These are phyloP conservation scores for Hamamelis virginiana DNA, from an alignment of 164 flowering plant species.

Conservation along the genomic window DNA sequence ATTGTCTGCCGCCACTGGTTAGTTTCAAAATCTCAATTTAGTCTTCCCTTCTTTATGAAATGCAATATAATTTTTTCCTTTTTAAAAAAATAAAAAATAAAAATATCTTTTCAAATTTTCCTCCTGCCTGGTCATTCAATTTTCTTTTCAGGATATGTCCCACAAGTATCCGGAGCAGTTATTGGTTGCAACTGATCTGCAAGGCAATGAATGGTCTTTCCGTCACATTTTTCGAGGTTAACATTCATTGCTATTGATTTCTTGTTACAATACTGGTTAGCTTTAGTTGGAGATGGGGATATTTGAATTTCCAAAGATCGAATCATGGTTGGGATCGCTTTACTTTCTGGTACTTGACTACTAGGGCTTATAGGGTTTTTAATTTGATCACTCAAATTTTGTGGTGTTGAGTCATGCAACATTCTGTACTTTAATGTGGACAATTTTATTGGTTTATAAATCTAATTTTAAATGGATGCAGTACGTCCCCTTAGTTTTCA, in stretches of 20 bases:
- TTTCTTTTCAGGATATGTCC: constrained; percentile 76
- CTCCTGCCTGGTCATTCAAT: background rate
- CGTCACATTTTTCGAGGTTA: constrained; percentile 92
- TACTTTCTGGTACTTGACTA: background rate
- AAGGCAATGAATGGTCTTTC: constrained; percentile 87
- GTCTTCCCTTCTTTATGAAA: background rate
- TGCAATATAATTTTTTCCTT: too few relatives aligned
- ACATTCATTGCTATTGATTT: background rate
- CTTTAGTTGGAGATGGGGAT: background rate
- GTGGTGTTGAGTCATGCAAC: too few relatives aligned
- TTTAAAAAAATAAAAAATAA: too few relatives aligned
- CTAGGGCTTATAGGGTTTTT: background rate
- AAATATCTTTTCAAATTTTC: too few relatives aligned
- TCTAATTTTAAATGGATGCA: too few relatives aligned
- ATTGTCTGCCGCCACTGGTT: constrained; percentile 91
- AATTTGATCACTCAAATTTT: background rate
- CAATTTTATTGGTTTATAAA: too few relatives aligned
- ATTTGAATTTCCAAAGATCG: background rate
- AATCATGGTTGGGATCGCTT: background rate
- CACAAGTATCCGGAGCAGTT: constrained; percentile 94
- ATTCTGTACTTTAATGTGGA: too few relatives aligned
- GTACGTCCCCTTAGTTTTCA: too few relatives aligned
- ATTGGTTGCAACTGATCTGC: constrained; percentile 85
- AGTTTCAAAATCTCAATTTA: constrained; percentile 14
- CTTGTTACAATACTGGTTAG: background rate